Evolutionary conservation across 305 asterid species (phyloP), one percentile per base, ranked within the genome.

Genomic region (Stenogyne calaminthoides): DNA sequence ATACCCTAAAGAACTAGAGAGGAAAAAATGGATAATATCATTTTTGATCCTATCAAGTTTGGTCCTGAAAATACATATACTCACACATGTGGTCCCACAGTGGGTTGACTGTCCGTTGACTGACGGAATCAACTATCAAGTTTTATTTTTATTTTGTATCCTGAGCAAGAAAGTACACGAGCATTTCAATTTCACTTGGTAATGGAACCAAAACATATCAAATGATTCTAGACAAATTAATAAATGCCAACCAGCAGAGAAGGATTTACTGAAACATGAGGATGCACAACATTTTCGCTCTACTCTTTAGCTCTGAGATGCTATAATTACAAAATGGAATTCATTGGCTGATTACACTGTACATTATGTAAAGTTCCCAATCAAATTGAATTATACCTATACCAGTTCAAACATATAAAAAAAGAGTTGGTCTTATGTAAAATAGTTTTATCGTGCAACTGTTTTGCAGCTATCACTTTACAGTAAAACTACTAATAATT

Each of bases 161-260:
- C 56, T 18, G 46, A 72, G 56, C 6, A 49, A 46, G 56, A 58
- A 77, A 44, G 70, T 52, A 44, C 42, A 64, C 42, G 51, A 61
- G 67, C 69, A 65, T 37, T 71, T 64, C 65, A 37, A 39, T 19
- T 65, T 71, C 68, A 44, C 70, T 66, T 64, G 70, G 36, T 32
- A 60, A 76, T 42, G 69, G 52, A 64, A 54, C 36, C 34, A 44
- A 60, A 60, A 67, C 18, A 25, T 39, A 34, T 51, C 25, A 59
- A 18, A 25, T 51, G 29, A 18, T 67, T 59, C 67, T 49, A 11
- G 20, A 42, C 51, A 44, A 25, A 42, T 67, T 6, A 62, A 42
- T 25, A 27, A 39, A 18, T 6, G 55, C 60, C 39, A 27, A 51
- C 40, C 49, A 18, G 39, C 4, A 54, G 65, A 39, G 58, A 62